Base-by-base conservation (phyloP, 768 basidiomycete species). In the Crassisporium funariophilum region DNA sequence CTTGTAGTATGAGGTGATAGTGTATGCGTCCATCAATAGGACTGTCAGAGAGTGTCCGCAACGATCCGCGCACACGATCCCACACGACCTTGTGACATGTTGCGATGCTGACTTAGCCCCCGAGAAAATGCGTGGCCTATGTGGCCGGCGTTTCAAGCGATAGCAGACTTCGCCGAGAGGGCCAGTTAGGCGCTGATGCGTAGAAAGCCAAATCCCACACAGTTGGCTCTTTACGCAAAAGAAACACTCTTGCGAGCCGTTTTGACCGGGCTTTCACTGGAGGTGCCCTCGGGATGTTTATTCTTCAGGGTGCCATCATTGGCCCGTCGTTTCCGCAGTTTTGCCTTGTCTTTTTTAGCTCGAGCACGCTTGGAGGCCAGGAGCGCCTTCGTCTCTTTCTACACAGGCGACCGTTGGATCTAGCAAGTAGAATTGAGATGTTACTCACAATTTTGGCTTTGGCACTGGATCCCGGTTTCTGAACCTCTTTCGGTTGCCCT, bases 341-440 rank as follows among this genome's bases (percentile, higher is more conserved):
- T 74, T 12, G 58, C 58, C 52, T 71, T 76, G 35, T 69, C 62
- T 58, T 66, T 70, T 60, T 74, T 77, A 24, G 54, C 58, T 35
- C 63, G 66, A 24, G 69, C 61, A 23, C 63, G 64, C 53, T 63
- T 65, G 29, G 69, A 68, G 17, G 61, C 57, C 19, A 78, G 66
- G 38, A 65, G 52, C 5, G 61, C 65, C 44, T 73, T 78, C 12
- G 67, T 67, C 53, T 74, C 74, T 54, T 74, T 71, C 75, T 77
- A 52, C 6, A 16, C 40, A 40, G 53, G 55, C 22, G 29, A 40
- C 17, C 39, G 6, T 13, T 19, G 19, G 17, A 20, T 31, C 29
- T 11, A 38, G 15, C 22, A 27, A 23, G 21, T 31, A 13, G 50
- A 38, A 20, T 7, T 20, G 17, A 31, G 25, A 21, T 20, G n/a